Evolutionary conservation across 352 stramenopile species (phyloP), one percentile per base, ranked within the genome.

Genomic region (Peronospora destructor): DNA sequence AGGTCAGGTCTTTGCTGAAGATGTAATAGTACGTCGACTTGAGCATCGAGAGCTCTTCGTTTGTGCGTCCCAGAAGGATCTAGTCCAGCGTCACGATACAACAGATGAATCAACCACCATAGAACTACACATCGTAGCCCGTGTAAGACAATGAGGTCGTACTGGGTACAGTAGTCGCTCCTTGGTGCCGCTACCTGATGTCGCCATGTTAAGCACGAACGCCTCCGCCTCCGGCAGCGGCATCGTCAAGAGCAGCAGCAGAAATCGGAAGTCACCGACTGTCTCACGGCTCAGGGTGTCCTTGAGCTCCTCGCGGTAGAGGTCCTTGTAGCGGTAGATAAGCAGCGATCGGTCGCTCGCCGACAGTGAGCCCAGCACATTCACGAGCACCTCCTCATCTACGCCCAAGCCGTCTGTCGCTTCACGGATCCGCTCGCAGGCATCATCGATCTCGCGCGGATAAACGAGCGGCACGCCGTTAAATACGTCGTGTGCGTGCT

Each of bases 1-100:
- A 76, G 13, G 63, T 69, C 46, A 88, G 59, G 45, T 91, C 79
- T 50, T 84, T 64, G 47, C 84, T 81, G 58, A 80, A 86, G 57
- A 81, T 78, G 45, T 85, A 73, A 48, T 79, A 85, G 59, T 84
- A 88, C 41, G 74, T 84, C 47, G 68, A 72, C 59, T 84, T 84
- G 38, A 91, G 66, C 63, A 88, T 73, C 25, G 68, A 67, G 28
- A 91, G 56, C 56, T 91, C 80, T 25, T 85, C 68, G 41, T 83
- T 81, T 13, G 73, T 83, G 59, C 79, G 74, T n/a, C 76, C 76
- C 21, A 85, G 40, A 6, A 91, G 32, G 21, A 91, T 78, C 76
- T 87, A 29, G 16, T 33, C 13, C 25, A 49, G 40, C 12, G 26
- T 12, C 49, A 25, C 29, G 26, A 28, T 43, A 33, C 25, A 30